These are phyloP conservation scores for Fomes fomentarius DNA, from an alignment of 1,284 basidiomycete genomes.

Conservation along the genomic window DNA sequence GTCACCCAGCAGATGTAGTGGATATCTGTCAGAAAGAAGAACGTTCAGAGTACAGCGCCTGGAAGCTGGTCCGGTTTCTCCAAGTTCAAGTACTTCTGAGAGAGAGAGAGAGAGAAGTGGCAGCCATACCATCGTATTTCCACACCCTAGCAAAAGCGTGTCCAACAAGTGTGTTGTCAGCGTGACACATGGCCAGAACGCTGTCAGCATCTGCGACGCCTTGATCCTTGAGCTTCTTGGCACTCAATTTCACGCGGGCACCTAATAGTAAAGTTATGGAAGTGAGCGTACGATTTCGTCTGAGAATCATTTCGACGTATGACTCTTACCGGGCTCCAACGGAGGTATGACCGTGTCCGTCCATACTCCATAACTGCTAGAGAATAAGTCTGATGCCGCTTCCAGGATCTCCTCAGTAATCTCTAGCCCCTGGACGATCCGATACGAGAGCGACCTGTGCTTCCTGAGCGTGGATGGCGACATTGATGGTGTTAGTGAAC, in stretches of 20 bases:
- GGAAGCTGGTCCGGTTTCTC: no score
- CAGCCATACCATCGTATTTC: not conserved
- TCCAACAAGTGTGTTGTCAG: not conserved
- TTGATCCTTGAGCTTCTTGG: not conserved
- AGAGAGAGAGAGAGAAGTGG: not conserved
- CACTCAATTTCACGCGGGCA: not conserved
- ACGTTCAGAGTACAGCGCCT: no score
- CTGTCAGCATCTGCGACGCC: not conserved
- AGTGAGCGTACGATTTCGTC: not conserved
- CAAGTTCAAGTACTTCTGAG: no score
- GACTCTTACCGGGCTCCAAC: not conserved
- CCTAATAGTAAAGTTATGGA: not conserved
- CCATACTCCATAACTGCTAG: not conserved
- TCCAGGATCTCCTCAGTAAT: no score
- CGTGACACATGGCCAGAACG: not conserved
- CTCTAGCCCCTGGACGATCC: no score
- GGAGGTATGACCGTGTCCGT: not conserved
- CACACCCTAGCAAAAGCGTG: not conserved
- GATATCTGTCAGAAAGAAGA: not conserved
- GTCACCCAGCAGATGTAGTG: conserved; percentile 12
- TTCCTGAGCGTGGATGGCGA: no score
- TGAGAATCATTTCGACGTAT: no score
- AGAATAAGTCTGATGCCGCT: not conserved
- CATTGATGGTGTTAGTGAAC: no score
- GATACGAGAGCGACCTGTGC: no score